Evolutionary conservation across 108 stramenopile genomes (phyloP).

Genomic region (Skeletonema menzelii): DNA sequence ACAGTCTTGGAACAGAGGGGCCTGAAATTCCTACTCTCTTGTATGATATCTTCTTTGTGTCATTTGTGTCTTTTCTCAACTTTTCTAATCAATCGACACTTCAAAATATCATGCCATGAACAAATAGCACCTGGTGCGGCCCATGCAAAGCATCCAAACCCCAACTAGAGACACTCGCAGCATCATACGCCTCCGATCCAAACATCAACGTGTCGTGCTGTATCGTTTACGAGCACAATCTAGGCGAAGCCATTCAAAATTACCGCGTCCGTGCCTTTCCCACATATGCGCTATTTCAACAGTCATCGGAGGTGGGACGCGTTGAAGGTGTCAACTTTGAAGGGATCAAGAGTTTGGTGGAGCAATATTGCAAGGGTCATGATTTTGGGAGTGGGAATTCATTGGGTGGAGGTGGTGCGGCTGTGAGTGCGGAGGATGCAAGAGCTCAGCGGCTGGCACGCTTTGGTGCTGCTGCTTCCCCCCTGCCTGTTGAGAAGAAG

Average conservation of each 20-base stretch:
- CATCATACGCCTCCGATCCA: conserved; percentile 29
- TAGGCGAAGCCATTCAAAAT: conserved; percentile 63
- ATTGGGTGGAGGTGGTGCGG: conserved; percentile 55
- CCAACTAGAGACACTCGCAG: conserved; percentile 53
- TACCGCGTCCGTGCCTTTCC: conserved; percentile 78
- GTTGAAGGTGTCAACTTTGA: conserved; percentile 76
- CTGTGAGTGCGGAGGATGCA: conserved; percentile 56
- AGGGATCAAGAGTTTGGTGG: conserved; percentile 59
- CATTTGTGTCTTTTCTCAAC: background rate
- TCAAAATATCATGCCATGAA: conserved; percentile 9
- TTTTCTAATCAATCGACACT: background rate
- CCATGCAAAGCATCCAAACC: conserved; percentile 75
- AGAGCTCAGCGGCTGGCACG: conserved; percentile 61
- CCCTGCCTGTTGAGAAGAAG: conserved; percentile 13
- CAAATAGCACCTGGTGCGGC: conserved; percentile 53
- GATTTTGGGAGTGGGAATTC: conserved; percentile 57
- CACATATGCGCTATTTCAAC: conserved; percentile 62
- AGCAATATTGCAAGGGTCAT: conserved; percentile 25
- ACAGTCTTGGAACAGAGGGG: too few species aligned
- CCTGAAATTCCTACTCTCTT: background rate
- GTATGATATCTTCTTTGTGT: background rate
- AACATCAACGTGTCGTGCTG: conserved; percentile 45
- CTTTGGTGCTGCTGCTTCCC: conserved; percentile 43
- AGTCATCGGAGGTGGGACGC: conserved; percentile 49
- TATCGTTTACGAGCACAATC: conserved; percentile 68